Conservation (phyloP, 2,329 filamentous ascomycete genomes). For the Plenodomus lindquistii region DNA sequence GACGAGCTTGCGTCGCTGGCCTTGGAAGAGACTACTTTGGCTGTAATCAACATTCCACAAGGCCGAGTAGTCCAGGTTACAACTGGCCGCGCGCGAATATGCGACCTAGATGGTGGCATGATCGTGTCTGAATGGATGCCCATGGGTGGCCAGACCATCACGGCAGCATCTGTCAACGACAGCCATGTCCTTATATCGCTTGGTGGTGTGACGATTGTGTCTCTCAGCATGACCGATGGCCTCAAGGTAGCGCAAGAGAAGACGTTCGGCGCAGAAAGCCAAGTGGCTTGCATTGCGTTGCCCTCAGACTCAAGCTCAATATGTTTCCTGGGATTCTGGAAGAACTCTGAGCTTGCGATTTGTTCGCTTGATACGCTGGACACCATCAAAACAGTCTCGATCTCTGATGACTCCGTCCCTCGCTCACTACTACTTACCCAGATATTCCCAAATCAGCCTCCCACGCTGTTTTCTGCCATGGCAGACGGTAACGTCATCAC, state of each 20-base stretch:
- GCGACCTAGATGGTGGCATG: constrained; percentile 61
- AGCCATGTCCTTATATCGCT: constrained; percentile 73
- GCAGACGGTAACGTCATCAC: constrained; percentile 90
- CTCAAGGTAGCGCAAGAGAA: constrained; percentile 63
- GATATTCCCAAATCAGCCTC: constrained; percentile 67
- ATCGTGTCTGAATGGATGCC: constrained; percentile 64
- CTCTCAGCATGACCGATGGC: constrained; percentile 65
- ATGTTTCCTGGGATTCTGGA: constrained; percentile 86
- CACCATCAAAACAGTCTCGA: constrained; percentile 61
- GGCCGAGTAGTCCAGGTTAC: constrained; percentile 78
- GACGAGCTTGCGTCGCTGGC: constrained; percentile 73
- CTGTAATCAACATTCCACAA: constrained; percentile 67
- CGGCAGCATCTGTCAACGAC: constrained; percentile 75
- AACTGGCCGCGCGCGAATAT: constrained; percentile 62
- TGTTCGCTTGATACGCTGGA: constrained; percentile 69
- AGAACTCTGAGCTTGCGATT: constrained; percentile 76
- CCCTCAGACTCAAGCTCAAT: constrained; percentile 65
- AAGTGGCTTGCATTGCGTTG: constrained; percentile 84
- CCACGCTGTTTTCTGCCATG: constrained; percentile 86
- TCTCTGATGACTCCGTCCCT: constrained; percentile 73
- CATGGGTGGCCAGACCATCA: constrained; percentile 62
- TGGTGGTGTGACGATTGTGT: constrained; percentile 72
- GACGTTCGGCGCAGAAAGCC: constrained; percentile 67
- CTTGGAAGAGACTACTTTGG: constrained; percentile 72
- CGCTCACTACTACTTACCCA: constrained; percentile 80